phyloP scores from a whole-genome alignment of 805 yeast species.

The Grigorovia transvaalensis region DNA sequence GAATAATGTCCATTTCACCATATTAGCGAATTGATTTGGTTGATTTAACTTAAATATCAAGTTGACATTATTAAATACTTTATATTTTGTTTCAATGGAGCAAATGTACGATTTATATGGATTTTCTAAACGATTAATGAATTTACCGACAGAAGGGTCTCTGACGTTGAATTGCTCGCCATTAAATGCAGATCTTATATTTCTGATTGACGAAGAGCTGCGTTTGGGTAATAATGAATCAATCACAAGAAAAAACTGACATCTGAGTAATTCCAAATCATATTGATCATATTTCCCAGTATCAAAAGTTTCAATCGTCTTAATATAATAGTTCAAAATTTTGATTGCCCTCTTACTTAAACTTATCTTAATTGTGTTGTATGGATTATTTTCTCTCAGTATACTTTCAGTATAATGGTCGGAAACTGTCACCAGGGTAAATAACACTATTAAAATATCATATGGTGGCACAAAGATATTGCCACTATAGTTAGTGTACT shows the following conservation, averaged over 20 bases:
- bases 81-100: slow-evolving; percentile 11
- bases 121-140: slow-evolving; percentile 1
- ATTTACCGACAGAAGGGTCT: background rate
- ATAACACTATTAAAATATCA: slow-evolving; percentile 26
- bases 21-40: slow-evolving; percentile 19
- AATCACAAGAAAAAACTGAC: slow-evolving; percentile 22
- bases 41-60: slow-evolving; percentile 8
- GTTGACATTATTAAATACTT: slow-evolving; percentile 16
- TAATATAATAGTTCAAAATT: slow-evolving; percentile 17
- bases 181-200: background rate
- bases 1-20: slow-evolving; percentile 21
- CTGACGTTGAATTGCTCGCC: background rate
- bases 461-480: slow-evolving; percentile 25
- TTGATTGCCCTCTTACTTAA: slow-evolving; percentile 28
- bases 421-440: slow-evolving; percentile 31
- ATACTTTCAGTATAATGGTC: slow-evolving; percentile 21
- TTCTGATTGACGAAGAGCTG: background rate
- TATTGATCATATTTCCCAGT: slow-evolving; percentile 7
- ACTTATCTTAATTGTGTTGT: slow-evolving; percentile 19
- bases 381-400: slow-evolving; percentile 19
- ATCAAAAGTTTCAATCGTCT: slow-evolving; percentile 13
- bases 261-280: slow-evolving; percentile 20
- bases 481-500: background rate
- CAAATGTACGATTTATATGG: slow-evolving; percentile 20
- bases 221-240: slow-evolving; percentile 10